These are phyloP conservation scores for Luzula sylvatica DNA, from an alignment of 176 grass and related monocot genomes.

Conservation along the genomic window DNA sequence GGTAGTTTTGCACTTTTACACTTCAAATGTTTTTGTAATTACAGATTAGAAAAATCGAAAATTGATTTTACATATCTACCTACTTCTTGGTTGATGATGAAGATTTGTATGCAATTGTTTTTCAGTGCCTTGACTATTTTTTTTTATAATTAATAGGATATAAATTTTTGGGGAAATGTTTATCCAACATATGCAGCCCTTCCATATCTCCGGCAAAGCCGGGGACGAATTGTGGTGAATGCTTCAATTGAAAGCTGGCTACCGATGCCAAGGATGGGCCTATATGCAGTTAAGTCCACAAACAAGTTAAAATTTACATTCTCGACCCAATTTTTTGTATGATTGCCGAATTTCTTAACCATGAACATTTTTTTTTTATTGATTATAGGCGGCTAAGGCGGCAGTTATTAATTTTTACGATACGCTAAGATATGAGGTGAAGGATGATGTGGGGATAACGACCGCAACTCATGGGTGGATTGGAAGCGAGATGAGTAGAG, in stretches of 20 bases:
- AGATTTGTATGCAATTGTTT: not conserved
- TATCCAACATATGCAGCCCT: conserved; percentile 77
- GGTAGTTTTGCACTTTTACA: conserved; percentile 16
- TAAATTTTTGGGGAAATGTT: conserved; percentile 96
- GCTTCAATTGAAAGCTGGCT: conserved; percentile 78
- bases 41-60: not conserved
- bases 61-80: not conserved
- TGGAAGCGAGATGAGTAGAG: conserved; percentile 32
- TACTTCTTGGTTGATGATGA: too few relatives aligned
- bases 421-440: conserved; percentile 62
- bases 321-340: too few relatives aligned
- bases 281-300: conserved; percentile 49
- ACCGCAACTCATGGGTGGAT: conserved; percentile 76
- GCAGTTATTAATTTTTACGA: conserved; percentile 89
- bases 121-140: not conserved
- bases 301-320: not conserved
- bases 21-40: not conserved
- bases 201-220: conserved; percentile 49
- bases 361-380: not conserved
- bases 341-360: too few relatives aligned
- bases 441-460: conserved; percentile 62
- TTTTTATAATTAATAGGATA: conserved; percentile 27
- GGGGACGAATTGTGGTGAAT: conserved; percentile 61
- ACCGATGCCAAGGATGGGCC: conserved; percentile 82
- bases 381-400: conserved; percentile 54